Base-by-base conservation (phyloP, 163 green algal genomes). In the Coccomyxa subellipsoidea region DNA sequence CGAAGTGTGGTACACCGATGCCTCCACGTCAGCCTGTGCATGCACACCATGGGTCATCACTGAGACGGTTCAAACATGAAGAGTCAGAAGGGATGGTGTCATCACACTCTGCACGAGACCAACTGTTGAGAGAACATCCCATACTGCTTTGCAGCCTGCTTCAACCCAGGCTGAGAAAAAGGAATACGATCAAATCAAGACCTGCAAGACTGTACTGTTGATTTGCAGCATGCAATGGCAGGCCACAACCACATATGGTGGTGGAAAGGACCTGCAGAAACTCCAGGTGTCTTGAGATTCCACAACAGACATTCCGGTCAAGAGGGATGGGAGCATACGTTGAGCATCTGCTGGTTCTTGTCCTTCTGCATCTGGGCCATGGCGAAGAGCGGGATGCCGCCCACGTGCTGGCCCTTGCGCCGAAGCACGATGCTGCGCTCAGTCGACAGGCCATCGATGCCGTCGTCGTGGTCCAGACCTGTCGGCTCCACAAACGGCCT, bases 361-460 rank as follows among this genome's bases (percentile, higher is more conserved):
- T 96, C 91, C 85, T 96, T 96, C 12, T 89, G 87, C 35, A 96
- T 80, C 81, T 95, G 91, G 21, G 73, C 83, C 76, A 83, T 89
- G 36, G 81, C 82, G 38, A 83, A 73, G 35, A 80, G 38, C 31
- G 87, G 87, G 12, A 87, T 79, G 78, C 86, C 88, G 53, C 85
- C 88, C 27, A 91, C 80, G 78, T 88, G 85, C 79, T 86, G 81
- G 5, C 59, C 54, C 3, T 32, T 71, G 34, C 53, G 80, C 38
- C 85, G 84, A 80, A 96, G 69, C 39, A 92, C 80, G n/a, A 83
- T 76, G 27, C 77, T 35, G 69, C 91, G 92, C 80, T 96, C 93
- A 39, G 92, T 78, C 23, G 84, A 86, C 79, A 97, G 88, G 23
- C 84, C 89, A 53, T 97, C 90, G 21, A 96, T 87, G 38, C 90